Conservation (phyloP, 164 flowering plant species). For the Magnolia officinalis region DNA sequence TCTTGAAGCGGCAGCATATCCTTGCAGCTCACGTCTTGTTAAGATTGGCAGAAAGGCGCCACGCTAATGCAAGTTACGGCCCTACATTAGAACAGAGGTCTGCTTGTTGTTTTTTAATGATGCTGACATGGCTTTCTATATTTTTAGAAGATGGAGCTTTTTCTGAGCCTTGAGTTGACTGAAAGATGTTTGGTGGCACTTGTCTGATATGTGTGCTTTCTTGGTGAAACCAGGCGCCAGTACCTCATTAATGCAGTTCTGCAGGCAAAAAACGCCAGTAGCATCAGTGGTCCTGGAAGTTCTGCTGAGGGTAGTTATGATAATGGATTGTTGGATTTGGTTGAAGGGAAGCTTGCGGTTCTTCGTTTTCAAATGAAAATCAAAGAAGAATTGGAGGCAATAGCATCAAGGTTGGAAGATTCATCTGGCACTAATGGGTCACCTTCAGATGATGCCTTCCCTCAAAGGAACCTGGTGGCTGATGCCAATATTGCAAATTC, state of each 20-base stretch:
- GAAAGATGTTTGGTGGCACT: neutral
- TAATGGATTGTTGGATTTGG: slow-evolving; percentile 77
- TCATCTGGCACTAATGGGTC: slow-evolving; percentile 37
- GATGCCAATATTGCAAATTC: slow-evolving; percentile 40
- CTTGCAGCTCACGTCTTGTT: slow-evolving; percentile 91
- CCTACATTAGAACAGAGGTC: slow-evolving; percentile 84
- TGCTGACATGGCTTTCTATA: neutral
- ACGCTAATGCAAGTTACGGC: slow-evolving; percentile 44
- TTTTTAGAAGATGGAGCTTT: neutral
- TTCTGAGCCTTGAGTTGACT: neutral
- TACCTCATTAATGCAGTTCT: slow-evolving; percentile 94
- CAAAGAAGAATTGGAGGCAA: slow-evolving; percentile 71
- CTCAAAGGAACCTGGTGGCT: slow-evolving; percentile 26
- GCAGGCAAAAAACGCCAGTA: slow-evolving; percentile 88
- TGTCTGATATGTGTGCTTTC: neutral
- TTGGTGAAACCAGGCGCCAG: slow-evolving; percentile 59
- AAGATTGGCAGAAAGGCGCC: slow-evolving; percentile 86
- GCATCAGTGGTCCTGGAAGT: slow-evolving; percentile 40
- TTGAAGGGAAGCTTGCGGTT: slow-evolving; percentile 95
- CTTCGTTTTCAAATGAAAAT: slow-evolving; percentile 87
- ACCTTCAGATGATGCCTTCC: slow-evolving; percentile 35
- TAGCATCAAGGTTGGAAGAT: slow-evolving; percentile 54
- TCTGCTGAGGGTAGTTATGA: slow-evolving; percentile 54
- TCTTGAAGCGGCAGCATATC: slow-evolving; percentile 81
- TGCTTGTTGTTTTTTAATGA: neutral